A percentile compares a stretch with the other conserved stretches of the same genome.
These are phyloP conservation scores for Medicago ruthenica DNA, from an alignment of 306 rosid species.

Conservation along the genomic window DNA sequence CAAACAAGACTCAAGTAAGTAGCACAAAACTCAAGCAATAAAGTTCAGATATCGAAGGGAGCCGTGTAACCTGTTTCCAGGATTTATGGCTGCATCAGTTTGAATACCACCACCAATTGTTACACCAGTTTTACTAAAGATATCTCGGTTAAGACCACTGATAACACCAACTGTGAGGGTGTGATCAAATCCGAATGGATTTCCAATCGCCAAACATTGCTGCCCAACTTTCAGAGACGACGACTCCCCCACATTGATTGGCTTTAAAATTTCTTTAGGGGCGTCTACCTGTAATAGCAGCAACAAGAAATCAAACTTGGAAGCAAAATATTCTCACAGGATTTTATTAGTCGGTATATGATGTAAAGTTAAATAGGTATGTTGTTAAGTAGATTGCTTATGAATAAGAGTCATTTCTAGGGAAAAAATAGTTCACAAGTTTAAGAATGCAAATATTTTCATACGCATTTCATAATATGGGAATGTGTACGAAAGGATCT, in stretches of 20 bases:
- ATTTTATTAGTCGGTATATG: neutral
- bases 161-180: slow-evolving; percentile 95
- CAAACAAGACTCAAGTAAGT: neutral
- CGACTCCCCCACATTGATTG: slow-evolving; percentile 78
- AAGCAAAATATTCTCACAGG: too few relatives aligned
- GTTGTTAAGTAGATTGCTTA: neutral
- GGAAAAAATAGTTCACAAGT: neutral
- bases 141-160: slow-evolving; percentile 92
- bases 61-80: slow-evolving; percentile 80
- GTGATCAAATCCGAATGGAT: slow-evolving; percentile 98
- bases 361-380: neutral
- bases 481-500: neutral
- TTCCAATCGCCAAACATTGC: slow-evolving; percentile 97
- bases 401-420: neutral
- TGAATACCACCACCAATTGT: slow-evolving; percentile 97
- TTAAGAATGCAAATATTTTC: neutral
- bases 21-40: slow-evolving; percentile 15
- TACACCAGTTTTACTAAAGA: slow-evolving; percentile 88
- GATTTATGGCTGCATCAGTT: slow-evolving; percentile 97
- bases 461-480: neutral
- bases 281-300: slow-evolving; percentile 72
- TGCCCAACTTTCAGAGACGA: slow-evolving; percentile 88
- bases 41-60: slow-evolving; percentile 30
- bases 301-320: too few relatives aligned
- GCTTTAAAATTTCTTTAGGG: slow-evolving; percentile 73